A percentile compares a stretch with the other conserved stretches of the same genome.
phyloP scores from a whole-genome alignment of 768 basidiomycete genomes.

The Tylopilus subfusipes region DNA sequence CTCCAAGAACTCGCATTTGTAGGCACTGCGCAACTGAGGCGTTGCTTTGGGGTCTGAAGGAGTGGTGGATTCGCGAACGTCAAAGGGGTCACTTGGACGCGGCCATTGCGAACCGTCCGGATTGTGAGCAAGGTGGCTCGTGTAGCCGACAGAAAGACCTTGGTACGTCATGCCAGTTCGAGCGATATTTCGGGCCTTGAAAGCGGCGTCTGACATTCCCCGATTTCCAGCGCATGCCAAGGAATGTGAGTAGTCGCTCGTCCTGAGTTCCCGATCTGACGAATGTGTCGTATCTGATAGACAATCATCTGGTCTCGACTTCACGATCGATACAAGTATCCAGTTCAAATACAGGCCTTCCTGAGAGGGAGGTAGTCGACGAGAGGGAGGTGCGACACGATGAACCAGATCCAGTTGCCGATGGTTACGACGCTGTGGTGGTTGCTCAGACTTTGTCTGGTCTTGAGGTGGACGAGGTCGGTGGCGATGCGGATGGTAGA shows the following conservation, averaged over 20 bases:
- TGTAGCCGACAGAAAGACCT: slow-evolving; percentile 66
- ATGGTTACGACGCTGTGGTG: background rate
- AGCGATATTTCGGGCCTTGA: background rate
- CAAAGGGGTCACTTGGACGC: slow-evolving; percentile 63
- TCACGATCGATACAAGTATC: slow-evolving; percentile 2
- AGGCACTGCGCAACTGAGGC: slow-evolving; percentile 73
- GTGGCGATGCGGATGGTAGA: slow-evolving; percentile 1
- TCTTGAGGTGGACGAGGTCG: background rate
- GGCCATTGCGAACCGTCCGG: slow-evolving; percentile 52
- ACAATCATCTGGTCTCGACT: slow-evolving; percentile 37
- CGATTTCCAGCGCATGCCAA: slow-evolving; percentile 56
- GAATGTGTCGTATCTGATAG: slow-evolving; percentile 22
- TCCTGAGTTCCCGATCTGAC: slow-evolving; percentile 7
- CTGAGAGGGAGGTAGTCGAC: background rate
- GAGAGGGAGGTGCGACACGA: slow-evolving; percentile 2
- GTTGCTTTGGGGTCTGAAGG: slow-evolving; percentile 68
- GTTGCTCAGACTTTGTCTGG: slow-evolving; percentile 1
- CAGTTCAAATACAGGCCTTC: background rate
- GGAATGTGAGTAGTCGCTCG: slow-evolving; percentile 55
- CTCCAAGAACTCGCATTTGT: slow-evolving; percentile 62
- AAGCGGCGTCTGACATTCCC: slow-evolving; percentile 7
- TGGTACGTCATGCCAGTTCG: slow-evolving; percentile 40
- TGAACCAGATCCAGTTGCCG: background rate
- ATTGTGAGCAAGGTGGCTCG: slow-evolving; percentile 60
- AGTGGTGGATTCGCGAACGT: slow-evolving; percentile 82